These are phyloP conservation scores for Tetrapisispora arboricola DNA, from an alignment of 805 yeast genomes.

Conservation along the genomic window DNA sequence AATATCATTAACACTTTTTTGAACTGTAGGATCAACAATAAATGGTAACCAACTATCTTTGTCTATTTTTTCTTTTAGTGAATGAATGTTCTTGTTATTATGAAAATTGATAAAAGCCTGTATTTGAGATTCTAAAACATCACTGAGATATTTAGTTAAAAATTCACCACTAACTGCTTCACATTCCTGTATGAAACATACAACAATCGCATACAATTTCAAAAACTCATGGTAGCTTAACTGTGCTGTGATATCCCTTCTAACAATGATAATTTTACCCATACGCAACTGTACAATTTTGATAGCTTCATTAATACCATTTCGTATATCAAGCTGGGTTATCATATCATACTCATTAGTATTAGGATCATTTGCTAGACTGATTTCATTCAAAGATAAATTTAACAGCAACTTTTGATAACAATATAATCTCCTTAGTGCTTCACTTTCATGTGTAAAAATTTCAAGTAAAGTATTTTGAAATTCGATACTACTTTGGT, in stretches of 20 bases:
- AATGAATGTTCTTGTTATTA: constrained; percentile 42
- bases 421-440: constrained; percentile 58
- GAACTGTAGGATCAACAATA: constrained; percentile 40
- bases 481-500: constrained; percentile 65
- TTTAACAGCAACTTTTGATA: constrained; percentile 77
- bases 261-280: constrained; percentile 65
- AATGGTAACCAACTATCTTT: constrained; percentile 74
- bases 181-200: constrained; percentile 69
- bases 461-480: constrained; percentile 55
- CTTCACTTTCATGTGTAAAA: constrained; percentile 57
- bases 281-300: constrained; percentile 65
- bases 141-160: constrained; percentile 49
- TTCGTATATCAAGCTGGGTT: constrained; percentile 56
- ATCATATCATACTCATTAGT: constrained; percentile 30
- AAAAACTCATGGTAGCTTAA: constrained; percentile 53
- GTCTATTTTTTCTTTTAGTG: constrained; percentile 43
- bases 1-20: constrained; percentile 41
- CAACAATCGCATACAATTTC: constrained; percentile 52
- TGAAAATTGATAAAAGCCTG: constrained; percentile 46
- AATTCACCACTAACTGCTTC: constrained; percentile 69
- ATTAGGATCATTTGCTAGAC: constrained; percentile 18
- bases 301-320: constrained; percentile 56
- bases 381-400: constrained; percentile 42
- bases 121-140: constrained; percentile 56
- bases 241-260: constrained; percentile 59